Evolutionary conservation across 2,329 filamentous ascomycete species (phyloP).

Genomic region (Pezicula neosporulosa): DNA sequence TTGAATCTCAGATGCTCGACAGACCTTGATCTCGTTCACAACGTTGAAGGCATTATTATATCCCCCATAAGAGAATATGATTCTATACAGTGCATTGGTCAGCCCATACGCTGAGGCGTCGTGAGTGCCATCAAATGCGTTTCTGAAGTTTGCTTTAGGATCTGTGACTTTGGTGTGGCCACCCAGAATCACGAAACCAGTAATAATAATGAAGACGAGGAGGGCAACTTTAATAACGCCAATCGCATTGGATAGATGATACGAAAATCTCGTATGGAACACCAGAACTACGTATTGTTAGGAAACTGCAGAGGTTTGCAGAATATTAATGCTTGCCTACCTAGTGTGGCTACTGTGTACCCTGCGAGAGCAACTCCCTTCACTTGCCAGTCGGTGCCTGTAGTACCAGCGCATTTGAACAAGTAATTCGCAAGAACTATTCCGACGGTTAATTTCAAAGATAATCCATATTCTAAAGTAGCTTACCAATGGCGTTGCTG

Average conservation of each 20-base stretch:
- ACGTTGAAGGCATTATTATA: constrained; percentile 60
- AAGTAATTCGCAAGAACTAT: constrained; percentile 57
- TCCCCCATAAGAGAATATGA: constrained; percentile 56
- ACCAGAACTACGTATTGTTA: constrained; percentile 30
- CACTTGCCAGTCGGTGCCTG: constrained; percentile 54
- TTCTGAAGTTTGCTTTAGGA: constrained; percentile 47
- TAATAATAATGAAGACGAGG: constrained; percentile 54
- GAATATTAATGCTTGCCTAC: background rate
- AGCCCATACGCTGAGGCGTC: constrained; percentile 36
- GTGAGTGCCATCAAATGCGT: constrained; percentile 45
- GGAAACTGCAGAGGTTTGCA: background rate
- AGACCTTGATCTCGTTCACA: constrained; percentile 53
- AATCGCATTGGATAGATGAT: constrained; percentile 50
- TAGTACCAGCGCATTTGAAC: constrained; percentile 48
- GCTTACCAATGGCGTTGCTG: constrained; percentile 51
- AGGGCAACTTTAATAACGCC: constrained; percentile 57
- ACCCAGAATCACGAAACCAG: constrained; percentile 57
- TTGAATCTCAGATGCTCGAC: background rate
- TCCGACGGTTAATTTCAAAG: background rate
- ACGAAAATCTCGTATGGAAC: constrained; percentile 52
- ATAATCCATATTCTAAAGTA: background rate
- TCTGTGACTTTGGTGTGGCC: constrained; percentile 41
- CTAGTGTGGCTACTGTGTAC: constrained; percentile 29
- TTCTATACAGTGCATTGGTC: constrained; percentile 53
- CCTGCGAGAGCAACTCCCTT: constrained; percentile 57